phyloP scores from a whole-genome alignment of 371 early-diverging fungal genomes.

The Apophysomyces trapeziformis region DNA sequence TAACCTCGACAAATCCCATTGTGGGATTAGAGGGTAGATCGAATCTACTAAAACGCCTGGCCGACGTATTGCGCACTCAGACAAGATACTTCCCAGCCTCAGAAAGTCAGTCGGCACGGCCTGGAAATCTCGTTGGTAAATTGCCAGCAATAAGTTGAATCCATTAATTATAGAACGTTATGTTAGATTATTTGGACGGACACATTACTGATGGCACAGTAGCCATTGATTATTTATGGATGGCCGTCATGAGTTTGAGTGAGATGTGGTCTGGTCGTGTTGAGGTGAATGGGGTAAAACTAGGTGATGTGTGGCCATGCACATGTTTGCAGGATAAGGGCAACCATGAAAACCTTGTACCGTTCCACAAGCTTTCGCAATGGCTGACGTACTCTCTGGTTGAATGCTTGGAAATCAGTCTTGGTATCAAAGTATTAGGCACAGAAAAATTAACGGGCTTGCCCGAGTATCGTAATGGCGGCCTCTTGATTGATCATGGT shows the following conservation, averaged over 20 bases:
- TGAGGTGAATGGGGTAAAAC: conserved; percentile 66
- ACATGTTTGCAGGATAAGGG: conserved; percentile 41
- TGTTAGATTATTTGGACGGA: conserved; percentile 50
- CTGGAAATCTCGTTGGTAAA: conserved; percentile 81
- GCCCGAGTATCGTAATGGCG: conserved; percentile 94
- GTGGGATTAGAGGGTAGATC: conserved; percentile 85
- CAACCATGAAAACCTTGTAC: conserved; percentile 57
- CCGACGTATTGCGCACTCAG: conserved; percentile 56
- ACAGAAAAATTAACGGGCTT: conserved; percentile 82
- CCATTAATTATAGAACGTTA: background rate
- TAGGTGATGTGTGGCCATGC: conserved; percentile 95
- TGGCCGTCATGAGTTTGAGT: conserved; percentile 69
- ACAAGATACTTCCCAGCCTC: conserved; percentile 64
- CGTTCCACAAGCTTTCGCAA: conserved; percentile 94
- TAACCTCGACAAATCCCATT: conserved; percentile 75
- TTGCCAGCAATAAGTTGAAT: conserved; percentile 17
- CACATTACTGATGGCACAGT: conserved; percentile 20
- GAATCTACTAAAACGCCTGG: conserved; percentile 71
- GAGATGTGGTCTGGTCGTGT: conserved; percentile 67
- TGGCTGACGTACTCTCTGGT: conserved; percentile 94
- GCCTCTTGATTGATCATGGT: conserved; percentile 51
- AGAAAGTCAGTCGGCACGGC: conserved; percentile 57
- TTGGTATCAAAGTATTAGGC: conserved; percentile 62
- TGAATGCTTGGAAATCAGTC: conserved; percentile 67
- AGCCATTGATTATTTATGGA: conserved; percentile 63